A percentile compares a stretch with the other conserved stretches of the same genome.
Evolutionary conservation across 192 early-diverging fungal species (phyloP).

Genomic region (Dissophora globulifera): DNA sequence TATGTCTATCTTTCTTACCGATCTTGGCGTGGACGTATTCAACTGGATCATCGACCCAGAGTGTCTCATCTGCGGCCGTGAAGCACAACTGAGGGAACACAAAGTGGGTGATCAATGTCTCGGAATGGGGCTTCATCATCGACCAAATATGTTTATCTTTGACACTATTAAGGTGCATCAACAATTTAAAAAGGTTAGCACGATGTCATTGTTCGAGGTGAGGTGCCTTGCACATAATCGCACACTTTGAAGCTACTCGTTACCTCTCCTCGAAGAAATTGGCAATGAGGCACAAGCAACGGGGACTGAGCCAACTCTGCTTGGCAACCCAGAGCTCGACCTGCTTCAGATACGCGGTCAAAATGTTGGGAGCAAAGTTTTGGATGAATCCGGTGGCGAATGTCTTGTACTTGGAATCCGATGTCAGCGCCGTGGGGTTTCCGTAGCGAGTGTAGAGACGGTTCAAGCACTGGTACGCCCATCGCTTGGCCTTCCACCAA

Average conservation of each 20-base stretch:
- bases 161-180: constrained; percentile 70
- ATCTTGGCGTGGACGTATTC: constrained; percentile 89
- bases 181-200: constrained; percentile 9
- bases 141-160: constrained; percentile 92
- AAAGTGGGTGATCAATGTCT: constrained; percentile 85
- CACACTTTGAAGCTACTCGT: neutral
- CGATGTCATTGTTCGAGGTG: too few species aligned
- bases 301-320: constrained; percentile 77
- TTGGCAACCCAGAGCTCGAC: constrained; percentile 79
- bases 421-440: constrained; percentile 73
- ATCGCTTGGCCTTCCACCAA: constrained; percentile 95
- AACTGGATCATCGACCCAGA: constrained; percentile 93
- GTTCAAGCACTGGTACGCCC: constrained; percentile 92
- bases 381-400: constrained; percentile 89
- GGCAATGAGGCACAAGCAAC: constrained; percentile 75
- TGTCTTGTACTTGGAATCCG: constrained; percentile 56
- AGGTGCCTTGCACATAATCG: too few species aligned
- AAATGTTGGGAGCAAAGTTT: constrained; percentile 91
- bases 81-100: constrained; percentile 96
- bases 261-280: constrained; percentile 81
- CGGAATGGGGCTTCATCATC: constrained; percentile 86
- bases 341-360: constrained; percentile 86
- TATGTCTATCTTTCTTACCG: constrained; percentile 59
- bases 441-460: constrained; percentile 79
- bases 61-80: constrained; percentile 81